Evolutionary conservation across 1,284 basidiomycete genomes (phyloP).

Genomic region (Ceratobasidium sp.): DNA sequence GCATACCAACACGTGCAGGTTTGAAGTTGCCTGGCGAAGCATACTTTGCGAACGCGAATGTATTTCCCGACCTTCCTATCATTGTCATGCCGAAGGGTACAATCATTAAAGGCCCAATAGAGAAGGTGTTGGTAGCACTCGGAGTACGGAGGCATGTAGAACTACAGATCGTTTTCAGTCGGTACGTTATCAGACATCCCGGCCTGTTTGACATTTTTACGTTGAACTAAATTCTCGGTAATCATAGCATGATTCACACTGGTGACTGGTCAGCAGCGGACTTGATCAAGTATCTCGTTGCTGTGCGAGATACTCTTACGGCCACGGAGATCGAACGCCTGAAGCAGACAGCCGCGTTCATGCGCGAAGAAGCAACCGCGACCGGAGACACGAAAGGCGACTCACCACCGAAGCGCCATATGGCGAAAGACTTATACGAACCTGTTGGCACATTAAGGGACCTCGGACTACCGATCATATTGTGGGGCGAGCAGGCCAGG

Average conservation of each 20-base stretch:
- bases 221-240: background rate
- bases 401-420: conserved; percentile 60
- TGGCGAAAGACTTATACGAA: conserved; percentile 83
- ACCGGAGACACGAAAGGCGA: conserved; percentile 48
- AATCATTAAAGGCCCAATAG: conserved; percentile 76
- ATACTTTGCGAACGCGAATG: conserved; percentile 88
- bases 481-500: conserved; percentile 82
- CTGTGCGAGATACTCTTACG: conserved; percentile 78
- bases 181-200: conserved; percentile 61
- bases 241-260: conserved; percentile 79
- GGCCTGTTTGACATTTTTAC: conserved; percentile 15
- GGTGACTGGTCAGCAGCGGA: conserved; percentile 83
- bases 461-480: conserved; percentile 83
- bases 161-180: conserved; percentile 85
- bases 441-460: conserved; percentile 79
- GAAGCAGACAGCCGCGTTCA: conserved; percentile 83
- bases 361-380: conserved; percentile 62
- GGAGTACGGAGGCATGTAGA: conserved; percentile 94
- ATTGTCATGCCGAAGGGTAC: conserved; percentile 77
- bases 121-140: conserved; percentile 79
- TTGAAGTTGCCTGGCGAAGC: conserved; percentile 79
- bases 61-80: conserved; percentile 90
- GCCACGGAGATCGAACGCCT: conserved; percentile 77
- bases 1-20: conserved; percentile 87
- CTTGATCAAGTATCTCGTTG: conserved; percentile 89